Percentiles rank a stretch among this genome's conserved stretches.
Conservation (phyloP, 2,329 filamentous ascomycete genomes). For the Biscogniauxia marginata region DNA sequence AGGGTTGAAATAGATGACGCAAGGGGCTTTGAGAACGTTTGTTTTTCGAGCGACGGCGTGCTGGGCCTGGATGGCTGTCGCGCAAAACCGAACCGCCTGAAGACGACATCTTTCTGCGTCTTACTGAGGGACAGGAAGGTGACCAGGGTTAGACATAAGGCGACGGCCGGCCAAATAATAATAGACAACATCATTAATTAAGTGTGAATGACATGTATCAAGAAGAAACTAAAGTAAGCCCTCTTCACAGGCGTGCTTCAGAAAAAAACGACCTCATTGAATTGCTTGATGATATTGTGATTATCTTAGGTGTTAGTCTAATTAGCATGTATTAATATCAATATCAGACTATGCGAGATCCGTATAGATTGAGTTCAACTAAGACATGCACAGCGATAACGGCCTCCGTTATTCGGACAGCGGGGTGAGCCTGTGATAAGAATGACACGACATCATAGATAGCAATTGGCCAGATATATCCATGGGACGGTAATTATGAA, state of each 20-base stretch:
- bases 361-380: slow-evolving; percentile 2
- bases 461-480: slow-evolving; percentile 11
- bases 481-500: slow-evolving; percentile 3
- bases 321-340: not conserved
- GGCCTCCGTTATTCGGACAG: slow-evolving; percentile 22
- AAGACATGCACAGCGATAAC: slow-evolving; percentile 15
- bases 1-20: slow-evolving; percentile 19
- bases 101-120: slow-evolving; percentile 16
- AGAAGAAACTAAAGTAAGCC: not conserved
- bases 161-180: slow-evolving; percentile 20
- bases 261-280: not conserved
- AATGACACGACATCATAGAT: slow-evolving; percentile 11
- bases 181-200: slow-evolving; percentile 12
- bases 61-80: slow-evolving; percentile 13
- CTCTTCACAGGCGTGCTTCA: not conserved
- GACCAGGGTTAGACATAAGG: slow-evolving; percentile 20
- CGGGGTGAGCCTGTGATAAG: slow-evolving; percentile 13
- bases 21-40: slow-evolving; percentile 21
- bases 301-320: not conserved
- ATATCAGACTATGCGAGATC: not conserved
- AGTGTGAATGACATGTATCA: not conserved
- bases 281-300: not conserved
- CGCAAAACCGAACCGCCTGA: slow-evolving; percentile 20
- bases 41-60: slow-evolving; percentile 26
- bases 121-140: slow-evolving; percentile 18